These are phyloP conservation scores for Clarireedia homoeocarpa DNA, from an alignment of 2,329 filamentous ascomycete species.

Conservation along the genomic window DNA sequence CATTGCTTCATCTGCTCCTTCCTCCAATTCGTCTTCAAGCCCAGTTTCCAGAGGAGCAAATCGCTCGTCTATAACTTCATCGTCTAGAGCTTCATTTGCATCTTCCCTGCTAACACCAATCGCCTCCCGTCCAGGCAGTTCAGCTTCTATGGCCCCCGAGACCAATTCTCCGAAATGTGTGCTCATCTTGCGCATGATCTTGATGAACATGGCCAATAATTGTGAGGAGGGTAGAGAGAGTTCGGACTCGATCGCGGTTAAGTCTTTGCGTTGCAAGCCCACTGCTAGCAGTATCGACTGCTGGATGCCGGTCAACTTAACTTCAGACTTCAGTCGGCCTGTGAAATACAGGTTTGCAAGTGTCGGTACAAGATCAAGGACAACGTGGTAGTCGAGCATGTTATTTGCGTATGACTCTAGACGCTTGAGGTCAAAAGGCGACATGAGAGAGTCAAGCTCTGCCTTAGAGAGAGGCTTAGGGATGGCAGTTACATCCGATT, in stretches of 20 bases:
- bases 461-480: conserved; percentile 56
- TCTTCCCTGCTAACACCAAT: conserved; percentile 52
- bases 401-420: conserved; percentile 94
- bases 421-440: conserved; percentile 90
- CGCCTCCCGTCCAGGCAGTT: conserved; percentile 50
- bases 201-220: conserved; percentile 93
- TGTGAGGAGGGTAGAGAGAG: conserved; percentile 67
- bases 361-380: conserved; percentile 81
- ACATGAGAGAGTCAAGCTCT: conserved; percentile 70
- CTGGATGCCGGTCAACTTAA: conserved; percentile 76
- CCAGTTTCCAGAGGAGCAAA: conserved; percentile 64
- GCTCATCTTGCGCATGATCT: conserved; percentile 83
- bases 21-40: conserved; percentile 75
- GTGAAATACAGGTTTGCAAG: conserved; percentile 82
- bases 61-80: conserved; percentile 55
- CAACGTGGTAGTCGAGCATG: conserved; percentile 95
- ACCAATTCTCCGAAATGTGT: conserved; percentile 69
- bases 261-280: conserved; percentile 81
- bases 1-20: conserved; percentile 71
- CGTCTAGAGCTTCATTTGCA: conserved; percentile 58
- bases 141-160: conserved; percentile 61
- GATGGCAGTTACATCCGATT: conserved; percentile 50
- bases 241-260: conserved; percentile 75
- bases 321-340: conserved; percentile 56
- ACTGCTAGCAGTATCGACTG: conserved; percentile 81